Evolutionary conservation across 225 moss, liverwort and hornwort species (phyloP), one percentile per base, ranked within the genome.

Genomic region (Anthoceros angustus): DNA sequence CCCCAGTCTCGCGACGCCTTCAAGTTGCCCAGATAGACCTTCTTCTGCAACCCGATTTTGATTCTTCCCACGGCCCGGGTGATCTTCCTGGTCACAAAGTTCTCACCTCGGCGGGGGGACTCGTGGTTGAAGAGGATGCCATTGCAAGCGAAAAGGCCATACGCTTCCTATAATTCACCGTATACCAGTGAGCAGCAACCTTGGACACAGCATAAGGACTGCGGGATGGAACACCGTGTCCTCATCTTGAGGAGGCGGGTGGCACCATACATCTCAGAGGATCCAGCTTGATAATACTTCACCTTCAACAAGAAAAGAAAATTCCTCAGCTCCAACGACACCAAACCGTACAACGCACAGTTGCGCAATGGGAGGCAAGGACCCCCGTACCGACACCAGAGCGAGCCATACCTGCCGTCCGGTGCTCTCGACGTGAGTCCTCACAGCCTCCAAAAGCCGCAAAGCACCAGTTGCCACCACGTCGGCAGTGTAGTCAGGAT

Each of bases 121-220:
- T 89, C 92, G 71, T 93, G 92, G 76, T 93, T 93, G 82, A 93
- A 93, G 41, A 93, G 79, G 41, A 93, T 93, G 40, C 93, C 93
- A 66, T 93, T 93, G 77, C 93, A 93, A 7, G 93, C 93, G 68
- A 93, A 90, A 10, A 93, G 68, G 24, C 93, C 93, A 39, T 93
- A 93, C 0, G 93, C 93, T 55, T 93, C 15, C 93, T 69, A 72
- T 93, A 93, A 69, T 93, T 93, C 50, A 93, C 90, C 0, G 92
- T 93, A 73, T 87, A 93, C 73, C 77, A 93, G 64, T 93, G 92
- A 4, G 89, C 92, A 10, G 93, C 93, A 2, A 93, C 90, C 66
- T 93, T 93, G 0, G 93, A 87, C 23, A 90, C 93, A 0, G 93
- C 93, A 21, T 90, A 93, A 6, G 93, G 93, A 48, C 90, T 90